These are phyloP conservation scores for Sugiyamaella pinicola DNA, from an alignment of 1,139 yeast genomes.

Conservation along the genomic window DNA sequence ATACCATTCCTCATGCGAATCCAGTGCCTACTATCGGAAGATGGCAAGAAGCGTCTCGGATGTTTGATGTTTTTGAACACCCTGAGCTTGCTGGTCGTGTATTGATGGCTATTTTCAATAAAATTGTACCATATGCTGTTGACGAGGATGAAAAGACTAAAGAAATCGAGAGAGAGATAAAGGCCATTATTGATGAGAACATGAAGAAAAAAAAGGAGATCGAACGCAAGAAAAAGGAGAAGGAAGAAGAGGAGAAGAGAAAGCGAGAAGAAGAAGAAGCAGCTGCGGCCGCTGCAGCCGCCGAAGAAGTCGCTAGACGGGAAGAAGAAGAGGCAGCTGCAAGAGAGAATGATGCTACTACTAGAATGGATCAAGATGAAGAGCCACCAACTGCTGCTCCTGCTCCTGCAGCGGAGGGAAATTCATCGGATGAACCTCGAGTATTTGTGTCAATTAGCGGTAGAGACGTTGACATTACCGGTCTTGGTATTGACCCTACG, in stretches of 20 bases:
- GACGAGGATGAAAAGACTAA: constrained; percentile 45
- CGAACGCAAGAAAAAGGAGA: constrained; percentile 36
- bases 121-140: constrained; percentile 39
- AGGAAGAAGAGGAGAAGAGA: constrained; percentile 34
- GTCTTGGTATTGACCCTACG: constrained; percentile 90
- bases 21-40: constrained; percentile 66
- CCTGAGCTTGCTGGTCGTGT: constrained; percentile 49
- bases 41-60: constrained; percentile 63
- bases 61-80: constrained; percentile 51
- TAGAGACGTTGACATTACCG: constrained; percentile 79
- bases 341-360: constrained; percentile 21
- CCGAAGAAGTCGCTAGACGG: constrained; percentile 26
- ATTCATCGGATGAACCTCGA: constrained; percentile 48
- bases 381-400: constrained; percentile 19
- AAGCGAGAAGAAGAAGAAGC: constrained; percentile 39
- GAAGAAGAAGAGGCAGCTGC: constrained; percentile 24
- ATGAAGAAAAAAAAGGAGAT: constrained; percentile 44
- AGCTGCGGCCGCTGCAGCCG: constrained; percentile 28
- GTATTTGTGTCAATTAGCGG: constrained; percentile 77
- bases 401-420: not conserved
- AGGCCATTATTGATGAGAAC: constrained; percentile 33
- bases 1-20: constrained; percentile 29
- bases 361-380: constrained; percentile 23
- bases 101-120: constrained; percentile 53
- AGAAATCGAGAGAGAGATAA: constrained; percentile 34